phyloP scores from a whole-genome alignment of 148 eudicot species.

The Hydrangea macrophylla region DNA sequence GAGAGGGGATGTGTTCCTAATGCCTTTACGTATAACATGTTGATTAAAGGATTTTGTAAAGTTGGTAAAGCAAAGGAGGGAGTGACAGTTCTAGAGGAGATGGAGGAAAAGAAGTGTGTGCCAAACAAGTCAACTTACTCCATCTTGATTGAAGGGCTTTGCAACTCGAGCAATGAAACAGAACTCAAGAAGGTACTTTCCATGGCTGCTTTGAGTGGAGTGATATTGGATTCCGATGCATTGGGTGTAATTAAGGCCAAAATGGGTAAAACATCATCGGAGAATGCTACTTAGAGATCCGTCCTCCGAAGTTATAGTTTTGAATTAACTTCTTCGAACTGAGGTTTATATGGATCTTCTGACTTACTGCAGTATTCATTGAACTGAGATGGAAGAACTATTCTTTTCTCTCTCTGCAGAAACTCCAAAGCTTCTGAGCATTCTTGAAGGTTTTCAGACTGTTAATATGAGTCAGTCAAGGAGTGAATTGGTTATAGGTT shows the following conservation, averaged over 20 bases:
- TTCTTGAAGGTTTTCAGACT: too few species aligned
- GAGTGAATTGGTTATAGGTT: too few species aligned
- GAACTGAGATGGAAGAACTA: background rate
- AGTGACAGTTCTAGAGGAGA: conserved; percentile 63
- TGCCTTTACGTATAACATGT: conserved; percentile 69
- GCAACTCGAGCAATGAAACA: conserved; percentile 32
- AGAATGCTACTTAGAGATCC: conserved; percentile 6
- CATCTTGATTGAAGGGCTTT: conserved; percentile 56
- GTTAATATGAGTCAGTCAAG: too few species aligned
- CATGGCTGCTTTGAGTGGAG: conserved; percentile 28
- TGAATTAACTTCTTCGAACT: background rate
- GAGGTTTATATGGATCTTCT: background rate
- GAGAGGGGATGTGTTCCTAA: conserved; percentile 67
- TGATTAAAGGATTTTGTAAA: conserved; percentile 80
- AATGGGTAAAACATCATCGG: conserved; percentile 24
- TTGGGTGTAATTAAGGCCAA: conserved; percentile 46
- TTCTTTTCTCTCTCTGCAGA: background rate
- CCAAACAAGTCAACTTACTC: conserved; percentile 62
- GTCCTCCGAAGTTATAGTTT: too few species aligned
- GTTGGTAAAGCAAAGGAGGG: conserved; percentile 72
- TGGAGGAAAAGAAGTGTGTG: conserved; percentile 55
- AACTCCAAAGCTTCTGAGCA: background rate
- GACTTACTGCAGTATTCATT: background rate
- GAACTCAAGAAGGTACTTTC: conserved; percentile 43
- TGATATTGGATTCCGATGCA: conserved; percentile 37